Base-by-base conservation (phyloP, 805 yeast species). In the Maudiozyma barnettii region DNA sequence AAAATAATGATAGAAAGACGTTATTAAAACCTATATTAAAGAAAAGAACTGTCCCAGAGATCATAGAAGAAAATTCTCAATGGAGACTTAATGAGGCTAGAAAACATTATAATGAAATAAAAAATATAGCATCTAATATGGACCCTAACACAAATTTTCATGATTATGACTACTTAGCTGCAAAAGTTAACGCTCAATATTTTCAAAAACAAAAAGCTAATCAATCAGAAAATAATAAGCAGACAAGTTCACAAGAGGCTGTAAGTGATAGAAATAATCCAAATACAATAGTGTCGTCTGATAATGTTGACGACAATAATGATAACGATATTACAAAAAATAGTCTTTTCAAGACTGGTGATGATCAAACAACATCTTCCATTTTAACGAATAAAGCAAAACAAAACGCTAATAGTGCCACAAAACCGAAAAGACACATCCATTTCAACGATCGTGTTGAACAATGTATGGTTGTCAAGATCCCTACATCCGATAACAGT, bases 381-480 rank as follows among this genome's bases (percentile, higher is more conserved):
- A 58, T 58, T 31, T 45, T 59, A 18, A 51, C 62, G 2, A 45
- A 56, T 10, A 43, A 53, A 39, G 44, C 51, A 23, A 49, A 43
- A 23, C 42, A 40, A 5, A 23, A 31, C 12, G 39, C 46, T 14
- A 45, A 44, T 21, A 31, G n/a, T 33, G 30, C 31, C 20, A 40
- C 31, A 21, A 51, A 45, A 41, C 59, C 55, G 30, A 51, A 55
- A 44, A 54, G 95, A 51, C 95, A 78, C 56, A 90, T 93, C 51
- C 98, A 90, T 66, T 93, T 93, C 68, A 93, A 84, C 63, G 95
- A 88, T 61, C 79, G 89, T 46, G 99, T 93, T 30, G 90, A 88
- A 63, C 99, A 93, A 65, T 93, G 99, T 65, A 81, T 86, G 51
- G 90, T 95, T 0, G 62, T 90, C 75, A 43, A 66, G 12, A 39